phyloP scores from a whole-genome alignment of 495 filamentous ascomycete species.

The Xylaria bambusicola region DNA sequence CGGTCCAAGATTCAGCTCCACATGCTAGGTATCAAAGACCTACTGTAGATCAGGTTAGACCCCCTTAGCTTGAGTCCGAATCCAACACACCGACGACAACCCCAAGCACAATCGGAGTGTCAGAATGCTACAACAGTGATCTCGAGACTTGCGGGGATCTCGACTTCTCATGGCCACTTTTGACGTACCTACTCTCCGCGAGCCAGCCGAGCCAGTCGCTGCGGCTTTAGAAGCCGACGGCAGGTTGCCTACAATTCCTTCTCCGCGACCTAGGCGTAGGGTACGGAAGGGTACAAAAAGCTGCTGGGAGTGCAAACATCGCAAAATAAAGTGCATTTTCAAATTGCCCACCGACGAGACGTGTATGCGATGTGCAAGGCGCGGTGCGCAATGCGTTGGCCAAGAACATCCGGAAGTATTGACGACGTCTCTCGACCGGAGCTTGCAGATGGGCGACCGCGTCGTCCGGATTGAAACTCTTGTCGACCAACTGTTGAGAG shows the following conservation, averaged over 20 bases:
- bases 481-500: conserved; percentile 27
- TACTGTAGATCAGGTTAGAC: no score
- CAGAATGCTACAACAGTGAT: neutral
- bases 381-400: conserved; percentile 40
- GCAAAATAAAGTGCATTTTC: conserved; percentile 47
- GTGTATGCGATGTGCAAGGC: conserved; percentile 43
- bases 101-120: conserved; percentile 1
- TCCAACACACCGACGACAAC: neutral
- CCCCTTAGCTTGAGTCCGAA: no score
- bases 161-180: neutral
- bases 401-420: conserved; percentile 39
- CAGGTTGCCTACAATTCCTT: neutral
- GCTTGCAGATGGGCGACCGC: conserved; percentile 25
- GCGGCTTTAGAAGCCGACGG: neutral
- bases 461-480: conserved; percentile 36
- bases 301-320: conserved; percentile 51
- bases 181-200: no score
- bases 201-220: neutral
- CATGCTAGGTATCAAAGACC: neutral
- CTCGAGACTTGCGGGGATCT: neutral
- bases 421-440: conserved; percentile 13
- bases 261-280: conserved; percentile 25
- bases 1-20: conserved; percentile 7
- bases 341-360: conserved; percentile 21
- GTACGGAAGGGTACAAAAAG: conserved; percentile 48